Base-by-base conservation (phyloP, 2,329 filamentous ascomycete species). In the Blastomyces silverae region DNA sequence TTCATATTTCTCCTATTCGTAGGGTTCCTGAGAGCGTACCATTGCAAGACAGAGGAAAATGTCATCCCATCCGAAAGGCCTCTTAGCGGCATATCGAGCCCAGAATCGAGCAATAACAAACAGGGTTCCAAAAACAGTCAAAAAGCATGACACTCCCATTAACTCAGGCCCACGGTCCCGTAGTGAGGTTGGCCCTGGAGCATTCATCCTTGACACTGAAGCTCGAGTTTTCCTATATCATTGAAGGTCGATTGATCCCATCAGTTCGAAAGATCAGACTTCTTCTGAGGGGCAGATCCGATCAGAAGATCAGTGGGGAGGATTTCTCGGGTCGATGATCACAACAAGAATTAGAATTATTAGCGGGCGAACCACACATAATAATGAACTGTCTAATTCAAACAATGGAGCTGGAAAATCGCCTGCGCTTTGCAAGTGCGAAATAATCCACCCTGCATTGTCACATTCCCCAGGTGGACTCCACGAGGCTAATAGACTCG, bases 101-200 rank as follows among this genome's bases (percentile, higher is more conserved):
- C 31, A 39, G 28, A 58, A 58, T 39, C 56, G 56, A 58, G 56
- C 37, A n/a, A 10, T 1, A 13, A 58, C 56, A 42, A 58, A 58
- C 13, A 5, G n/a, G 17, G 56, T 42, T 39, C 56, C 56, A 58
- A 58, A 58, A 22, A 58, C 8, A 37, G 56, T 58, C 56, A 58
- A 42, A 58, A 42, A 39, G 5, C n/a, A 22, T 25, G 56, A 22
- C 37, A 58, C 56, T 17, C 28, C 56, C n/a, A 58, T 39, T 15
- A 58, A 39, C 37, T 58, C 56, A 13, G 56, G 56, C 11, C 56
- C 56, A 25, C 56, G 56, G 56, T 58, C 34, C 3, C 3, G 34
- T 37, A 22, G 11, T 8, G 37, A 15, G n/a, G 20, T 13, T n/a
- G 13, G 2, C 8, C 10, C n/a, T 58, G 56, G 28, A 37, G 17